phyloP scores from a whole-genome alignment of 495 filamentous ascomycete genomes.

The Penicillium waksmanii region DNA sequence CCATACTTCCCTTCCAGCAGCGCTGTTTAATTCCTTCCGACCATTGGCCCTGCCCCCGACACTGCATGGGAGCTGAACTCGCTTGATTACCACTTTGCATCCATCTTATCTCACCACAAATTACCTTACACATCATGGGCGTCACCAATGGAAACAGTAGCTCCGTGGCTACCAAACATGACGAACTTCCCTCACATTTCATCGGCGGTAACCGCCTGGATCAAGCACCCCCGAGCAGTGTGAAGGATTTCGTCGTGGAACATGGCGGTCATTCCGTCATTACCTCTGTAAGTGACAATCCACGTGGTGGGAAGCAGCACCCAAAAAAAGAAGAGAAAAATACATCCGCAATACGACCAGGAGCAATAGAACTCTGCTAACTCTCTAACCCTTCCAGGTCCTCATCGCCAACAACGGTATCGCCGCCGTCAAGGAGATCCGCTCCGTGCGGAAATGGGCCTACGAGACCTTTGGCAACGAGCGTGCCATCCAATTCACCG shows the following conservation, averaged over 20 bases:
- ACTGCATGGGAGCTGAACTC: slow-evolving; percentile 9
- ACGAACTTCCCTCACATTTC: slow-evolving; percentile 80
- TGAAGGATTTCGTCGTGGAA: slow-evolving; percentile 91
- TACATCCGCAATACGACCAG: neutral
- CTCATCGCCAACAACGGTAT: slow-evolving; percentile 99
- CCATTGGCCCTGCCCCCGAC: neutral
- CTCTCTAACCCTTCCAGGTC: slow-evolving; percentile 58
- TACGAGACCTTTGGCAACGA: slow-evolving; percentile 99
- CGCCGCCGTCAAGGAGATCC: slow-evolving; percentile 97
- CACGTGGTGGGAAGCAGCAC: no score
- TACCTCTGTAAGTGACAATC: slow-evolving; percentile 71
- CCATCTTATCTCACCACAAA: slow-evolving; percentile 4
- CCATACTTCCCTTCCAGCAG: slow-evolving; percentile 17
- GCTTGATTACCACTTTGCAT: slow-evolving; percentile 4
- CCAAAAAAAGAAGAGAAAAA: neutral
- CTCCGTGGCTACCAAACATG: slow-evolving; percentile 74
- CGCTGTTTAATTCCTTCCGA: slow-evolving; percentile 23
- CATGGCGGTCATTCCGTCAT: slow-evolving; percentile 97
- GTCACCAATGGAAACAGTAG: slow-evolving; percentile 56
- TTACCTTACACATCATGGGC: slow-evolving; percentile 39
- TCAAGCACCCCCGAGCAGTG: slow-evolving; percentile 73
- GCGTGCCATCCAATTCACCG: slow-evolving; percentile 96
- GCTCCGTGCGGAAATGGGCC: slow-evolving; percentile 98
- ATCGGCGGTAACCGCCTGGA: slow-evolving; percentile 90
- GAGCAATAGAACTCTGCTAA: slow-evolving; percentile 1